phyloP scores from a whole-genome alignment of 768 basidiomycete species.

The Phaeolepiota aurea region DNA sequence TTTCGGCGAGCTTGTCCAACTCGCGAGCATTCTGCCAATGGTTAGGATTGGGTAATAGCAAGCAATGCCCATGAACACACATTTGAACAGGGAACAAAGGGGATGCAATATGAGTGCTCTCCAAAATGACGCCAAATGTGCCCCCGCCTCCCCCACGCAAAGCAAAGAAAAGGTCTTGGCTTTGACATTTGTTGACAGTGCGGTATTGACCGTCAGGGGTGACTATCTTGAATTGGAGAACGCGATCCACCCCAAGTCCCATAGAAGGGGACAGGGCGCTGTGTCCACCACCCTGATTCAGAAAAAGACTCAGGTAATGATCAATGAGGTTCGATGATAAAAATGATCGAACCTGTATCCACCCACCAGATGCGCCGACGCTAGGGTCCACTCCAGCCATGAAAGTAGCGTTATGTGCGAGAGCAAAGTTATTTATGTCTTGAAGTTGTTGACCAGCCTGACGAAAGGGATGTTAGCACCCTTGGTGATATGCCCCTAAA shows the following conservation, averaged over 20 bases:
- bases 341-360: conserved; percentile 21
- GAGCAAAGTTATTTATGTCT: conserved; percentile 36
- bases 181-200: conserved; percentile 38
- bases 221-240: conserved; percentile 42
- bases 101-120: too few relatives aligned
- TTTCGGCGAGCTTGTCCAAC: too few relatives aligned
- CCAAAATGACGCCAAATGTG: conserved; percentile 36
- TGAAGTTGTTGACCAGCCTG: conserved; percentile 39
- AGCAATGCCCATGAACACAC: too few relatives aligned
- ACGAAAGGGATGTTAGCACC: background rate
- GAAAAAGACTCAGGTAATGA: background rate
- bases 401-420: conserved; percentile 32
- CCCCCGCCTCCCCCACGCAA: conserved; percentile 42
- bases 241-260: conserved; percentile 38
- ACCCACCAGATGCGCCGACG: conserved; percentile 34
- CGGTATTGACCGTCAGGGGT: conserved; percentile 42
- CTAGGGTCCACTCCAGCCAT: conserved; percentile 31
- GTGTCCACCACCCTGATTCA: conserved; percentile 32
- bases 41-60: too few relatives aligned
- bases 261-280: conserved; percentile 32
- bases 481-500: background rate
- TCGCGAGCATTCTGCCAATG: too few relatives aligned
- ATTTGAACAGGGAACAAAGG: too few relatives aligned
- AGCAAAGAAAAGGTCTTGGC: conserved; percentile 46
- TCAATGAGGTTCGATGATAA: background rate